Evolutionary conservation across 495 filamentous ascomycete genomes (phyloP), one percentile per base, ranked within the genome.

Genomic region (Tuber aestivum): DNA sequence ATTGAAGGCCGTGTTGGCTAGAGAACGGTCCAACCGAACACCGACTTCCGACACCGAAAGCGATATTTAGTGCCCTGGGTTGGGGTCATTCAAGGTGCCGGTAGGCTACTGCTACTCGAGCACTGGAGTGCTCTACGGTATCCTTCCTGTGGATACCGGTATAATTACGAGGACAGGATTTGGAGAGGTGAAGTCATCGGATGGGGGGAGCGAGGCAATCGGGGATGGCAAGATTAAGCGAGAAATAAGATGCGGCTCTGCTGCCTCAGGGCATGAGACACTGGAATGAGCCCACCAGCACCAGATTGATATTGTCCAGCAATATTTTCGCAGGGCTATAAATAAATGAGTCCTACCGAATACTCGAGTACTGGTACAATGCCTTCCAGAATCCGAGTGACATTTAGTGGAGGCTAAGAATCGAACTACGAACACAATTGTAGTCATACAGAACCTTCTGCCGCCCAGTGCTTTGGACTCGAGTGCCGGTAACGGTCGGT

Each of bases 171-270:
- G 32, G 14, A 27, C 2, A 18, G 56, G 56, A 65, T 35, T 18
- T 65, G 27, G n/a, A 18, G 3, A 35, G 14, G 56, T 18, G 27
- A 4, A 20, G 56, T 32, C 56, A 35, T 65, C 35, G 56, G 32
- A 35, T 20, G 10, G 56, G 27, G 32, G 2, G 56, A 35, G 56
- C 27, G 4, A 65, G 56, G n/a, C 56, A 18, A 27, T 18, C 7
- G 14, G 14, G 27, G 27, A 65, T 65, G 4, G 14, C 56, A 35
- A 14, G 56, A 32, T 35, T 65, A 35, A 35, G 27, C 56, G 56
- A 65, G 56, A 65, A 65, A 65, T 65, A 65, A 65, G 56, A 65
- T 65, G 56, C 56, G 56, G 56, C 56, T 65, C 56, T 65, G 12
- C 32, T 32, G 4, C 7, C 23, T 32, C 27, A 35, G 27, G 56